Evolutionary conservation across 768 basidiomycete genomes (phyloP), one percentile per base, ranked within the genome.

Genomic region (Rhodotorula diobovata): DNA sequence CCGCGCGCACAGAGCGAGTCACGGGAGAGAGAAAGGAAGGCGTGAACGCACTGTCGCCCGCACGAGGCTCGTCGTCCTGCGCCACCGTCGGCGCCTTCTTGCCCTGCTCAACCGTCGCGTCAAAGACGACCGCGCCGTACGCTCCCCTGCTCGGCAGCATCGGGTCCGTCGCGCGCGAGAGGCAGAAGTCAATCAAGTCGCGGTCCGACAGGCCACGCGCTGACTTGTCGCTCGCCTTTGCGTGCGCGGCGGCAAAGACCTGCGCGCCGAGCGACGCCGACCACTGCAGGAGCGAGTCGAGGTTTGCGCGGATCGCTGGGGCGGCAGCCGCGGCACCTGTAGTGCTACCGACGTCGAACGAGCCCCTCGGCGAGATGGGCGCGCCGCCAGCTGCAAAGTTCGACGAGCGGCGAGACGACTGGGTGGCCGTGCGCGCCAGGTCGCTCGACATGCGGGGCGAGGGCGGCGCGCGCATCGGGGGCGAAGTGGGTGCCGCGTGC

Each of bases 41-140:
- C n/a, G n/a, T n/a, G n/a, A n/a, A 58, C 71, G 63, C 67, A 72
- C 71, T 48, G 43, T 75, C 74, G 25, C 74, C 74, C 16, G 64
- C 64, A 16, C 74, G 39, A 5, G 70, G 70, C 53, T 68, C 74
- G 32, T 71, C 70, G 1, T 63, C 51, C 53, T 68, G 61, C 21
- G n/a, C 37, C 35, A 51, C 48, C 39, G 56, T 23, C 9, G 43
- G 32, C 25, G 43, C 64, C 58, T 75, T 75, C 67, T 57, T 62
- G 16, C 63, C 65, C 43, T 35, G n/a, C 48, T 70, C 73, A 35
- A 35, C n/a, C 46, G 28, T 41, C 30, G 68, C 71, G 53, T 68
- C 67, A 55, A 57, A 73, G n/a, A 70, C 68, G 39, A 46, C 60
- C 14, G 53, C 65, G 18, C 72, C 72, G 48, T 57, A 75, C n/a